Evolutionary conservation across 2,329 filamentous ascomycete genomes (phyloP).

Genomic region (Trichoderma afroharzianum): DNA sequence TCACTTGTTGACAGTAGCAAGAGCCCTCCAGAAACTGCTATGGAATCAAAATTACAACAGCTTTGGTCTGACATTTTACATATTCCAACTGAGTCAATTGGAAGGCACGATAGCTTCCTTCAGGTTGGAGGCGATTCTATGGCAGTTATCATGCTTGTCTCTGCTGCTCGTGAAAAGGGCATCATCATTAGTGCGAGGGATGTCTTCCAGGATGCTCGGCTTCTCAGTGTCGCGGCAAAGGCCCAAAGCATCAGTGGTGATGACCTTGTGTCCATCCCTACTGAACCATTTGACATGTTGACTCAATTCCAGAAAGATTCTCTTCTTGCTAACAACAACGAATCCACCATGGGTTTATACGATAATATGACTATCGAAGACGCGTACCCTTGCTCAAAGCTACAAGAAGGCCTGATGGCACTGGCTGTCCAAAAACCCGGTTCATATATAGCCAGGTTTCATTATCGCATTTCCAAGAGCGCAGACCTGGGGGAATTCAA

Average conservation of each 20-base stretch:
- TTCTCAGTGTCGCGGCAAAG: not conserved
- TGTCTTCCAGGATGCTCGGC: slow-evolving; percentile 19
- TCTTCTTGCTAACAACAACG: not conserved
- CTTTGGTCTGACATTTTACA: not conserved
- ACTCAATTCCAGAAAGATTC: not conserved
- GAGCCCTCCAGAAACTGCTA: not conserved
- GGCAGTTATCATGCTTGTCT: not conserved
- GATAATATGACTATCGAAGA: not conserved
- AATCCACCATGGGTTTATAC: not conserved
- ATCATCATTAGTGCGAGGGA: slow-evolving; percentile 15
- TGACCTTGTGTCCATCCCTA: not conserved
- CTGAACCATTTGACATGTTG: not conserved
- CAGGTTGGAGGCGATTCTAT: slow-evolving; percentile 23
- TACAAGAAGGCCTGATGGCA: slow-evolving; percentile 21
- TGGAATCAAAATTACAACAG: not conserved
- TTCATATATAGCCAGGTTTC: not conserved
- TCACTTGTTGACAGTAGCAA: not conserved
- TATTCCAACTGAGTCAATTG: slow-evolving; percentile 11
- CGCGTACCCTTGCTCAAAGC: slow-evolving; percentile 18
- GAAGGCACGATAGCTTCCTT: slow-evolving; percentile 21
- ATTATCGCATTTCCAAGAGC: not conserved
- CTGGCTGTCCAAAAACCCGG: slow-evolving; percentile 12
- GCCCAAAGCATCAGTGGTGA: not conserved
- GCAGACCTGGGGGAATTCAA: not conserved
- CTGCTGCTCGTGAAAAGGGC: not conserved